A percentile compares a stretch with the other conserved stretches of the same genome.
Evolutionary conservation across 164 flowering plant species (phyloP).

Genomic region (Nymphaea thermarum): DNA sequence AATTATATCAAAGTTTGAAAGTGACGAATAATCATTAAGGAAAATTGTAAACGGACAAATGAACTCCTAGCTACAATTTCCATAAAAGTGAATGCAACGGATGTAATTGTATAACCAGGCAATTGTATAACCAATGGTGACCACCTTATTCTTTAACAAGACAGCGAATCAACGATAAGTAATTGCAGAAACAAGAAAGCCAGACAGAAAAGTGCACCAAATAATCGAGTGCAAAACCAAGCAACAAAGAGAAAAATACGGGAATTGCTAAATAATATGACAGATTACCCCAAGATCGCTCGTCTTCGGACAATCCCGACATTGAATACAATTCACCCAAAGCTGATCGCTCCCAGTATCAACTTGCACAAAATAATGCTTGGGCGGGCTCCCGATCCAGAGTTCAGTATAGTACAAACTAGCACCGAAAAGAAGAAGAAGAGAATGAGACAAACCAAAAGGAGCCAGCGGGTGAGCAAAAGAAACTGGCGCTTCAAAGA

Average conservation of each 20-base stretch:
- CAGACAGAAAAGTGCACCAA: neutral
- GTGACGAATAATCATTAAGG: neutral
- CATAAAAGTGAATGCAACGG: neutral
- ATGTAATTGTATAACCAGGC: neutral
- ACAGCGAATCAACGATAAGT: neutral
- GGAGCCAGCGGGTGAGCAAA: neutral
- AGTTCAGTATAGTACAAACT: slow-evolving; percentile 86
- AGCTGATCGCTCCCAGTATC: slow-evolving; percentile 88
- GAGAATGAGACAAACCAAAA: neutral
- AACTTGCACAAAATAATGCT: slow-evolving; percentile 73
- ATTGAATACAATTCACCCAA: slow-evolving; percentile 88
- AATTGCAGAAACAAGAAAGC: neutral
- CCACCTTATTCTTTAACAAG: neutral
- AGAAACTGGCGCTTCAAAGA: neutral
- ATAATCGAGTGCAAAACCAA: neutral
- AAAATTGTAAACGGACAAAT: neutral
- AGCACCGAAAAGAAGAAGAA: slow-evolving; percentile 3
- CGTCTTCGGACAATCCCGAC: slow-evolving; percentile 66
- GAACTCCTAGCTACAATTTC: neutral
- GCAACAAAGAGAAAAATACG: neutral
- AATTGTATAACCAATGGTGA: neutral
- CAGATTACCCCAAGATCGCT: slow-evolving; percentile 67
- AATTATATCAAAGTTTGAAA: neutral
- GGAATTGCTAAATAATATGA: neutral
- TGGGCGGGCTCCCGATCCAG: slow-evolving; percentile 75